Evolutionary conservation across 805 yeast genomes (phyloP).

Genomic region (Pichia exigua): DNA sequence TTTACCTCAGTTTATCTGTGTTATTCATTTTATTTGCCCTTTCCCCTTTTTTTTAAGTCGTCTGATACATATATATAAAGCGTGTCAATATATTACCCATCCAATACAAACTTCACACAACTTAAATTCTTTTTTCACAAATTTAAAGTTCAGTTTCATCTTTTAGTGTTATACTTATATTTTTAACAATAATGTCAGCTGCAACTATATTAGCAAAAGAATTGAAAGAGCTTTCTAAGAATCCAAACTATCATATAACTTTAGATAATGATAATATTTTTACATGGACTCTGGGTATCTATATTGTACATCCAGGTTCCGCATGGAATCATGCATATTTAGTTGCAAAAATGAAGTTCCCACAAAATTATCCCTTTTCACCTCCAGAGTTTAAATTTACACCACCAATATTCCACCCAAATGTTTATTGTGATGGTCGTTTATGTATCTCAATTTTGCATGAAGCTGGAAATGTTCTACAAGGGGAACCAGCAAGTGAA

Average conservation of each 20-base stretch:
- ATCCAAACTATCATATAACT: conserved; percentile 29
- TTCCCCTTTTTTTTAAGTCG: background rate
- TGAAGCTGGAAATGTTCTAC: conserved; percentile 81
- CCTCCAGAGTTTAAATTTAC: conserved; percentile 93
- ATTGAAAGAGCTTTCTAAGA: conserved; percentile 24
- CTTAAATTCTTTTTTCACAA: background rate
- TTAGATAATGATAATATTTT: conserved; percentile 50
- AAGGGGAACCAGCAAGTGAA: conserved; percentile 88
- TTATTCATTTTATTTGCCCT: background rate
- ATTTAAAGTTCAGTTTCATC: background rate
- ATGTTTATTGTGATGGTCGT: conserved; percentile 88
- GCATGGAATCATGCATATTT: conserved; percentile 92
- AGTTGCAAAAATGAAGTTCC: conserved; percentile 91
- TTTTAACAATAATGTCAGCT: conserved; percentile 16
- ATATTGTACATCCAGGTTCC: conserved; percentile 85
- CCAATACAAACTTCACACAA: background rate
- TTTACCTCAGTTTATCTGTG: background rate
- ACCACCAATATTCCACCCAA: conserved; percentile 92
- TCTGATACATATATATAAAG: background rate
- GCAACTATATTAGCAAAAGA: conserved; percentile 31
- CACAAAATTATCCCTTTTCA: conserved; percentile 80
- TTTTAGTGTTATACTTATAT: background rate
- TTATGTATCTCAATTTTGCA: conserved; percentile 56
- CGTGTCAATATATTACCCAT: background rate
- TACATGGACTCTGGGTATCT: conserved; percentile 80